phyloP scores from a whole-genome alignment of 257 asterid genomes.

The Orobanche coerulescens region DNA sequence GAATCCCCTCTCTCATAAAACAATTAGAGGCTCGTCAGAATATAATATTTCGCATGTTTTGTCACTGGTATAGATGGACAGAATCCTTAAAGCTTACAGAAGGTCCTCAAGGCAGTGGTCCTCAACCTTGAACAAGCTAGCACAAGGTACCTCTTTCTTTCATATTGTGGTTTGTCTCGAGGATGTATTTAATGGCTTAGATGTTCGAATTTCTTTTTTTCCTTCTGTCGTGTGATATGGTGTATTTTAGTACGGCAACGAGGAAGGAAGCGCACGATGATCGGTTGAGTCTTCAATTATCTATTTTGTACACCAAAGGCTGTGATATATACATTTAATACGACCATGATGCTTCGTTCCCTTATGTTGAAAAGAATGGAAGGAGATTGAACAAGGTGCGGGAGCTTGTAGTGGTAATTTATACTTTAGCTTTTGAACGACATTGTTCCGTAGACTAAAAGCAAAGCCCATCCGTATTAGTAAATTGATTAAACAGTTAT shows the following conservation, averaged over 20 bases:
- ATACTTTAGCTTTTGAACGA: no score
- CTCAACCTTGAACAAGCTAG: slow-evolving; percentile 82
- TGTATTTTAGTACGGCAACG: slow-evolving; percentile 58
- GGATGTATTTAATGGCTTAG: neutral
- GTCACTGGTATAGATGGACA: slow-evolving; percentile 53
- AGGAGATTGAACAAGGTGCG: slow-evolving; percentile 52
- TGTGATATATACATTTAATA: no score
- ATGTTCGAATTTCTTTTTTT: neutral
- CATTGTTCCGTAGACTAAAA: slow-evolving; percentile 62
- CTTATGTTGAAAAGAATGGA: no score
- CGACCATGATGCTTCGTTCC: no score
- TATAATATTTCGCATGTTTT: neutral
- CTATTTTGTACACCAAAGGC: slow-evolving; percentile 11
- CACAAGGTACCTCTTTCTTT: slow-evolving; percentile 56
- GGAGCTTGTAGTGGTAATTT: no score
- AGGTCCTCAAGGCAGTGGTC: slow-evolving; percentile 95
- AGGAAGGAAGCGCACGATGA: slow-evolving; percentile 91
- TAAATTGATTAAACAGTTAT: slow-evolving; percentile 1
- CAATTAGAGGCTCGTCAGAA: neutral
- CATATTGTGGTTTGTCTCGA: neutral
- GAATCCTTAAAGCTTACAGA: slow-evolving; percentile 74
- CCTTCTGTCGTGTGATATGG: slow-evolving; percentile 6
- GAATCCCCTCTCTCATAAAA: neutral
- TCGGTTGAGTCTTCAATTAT: slow-evolving; percentile 43
- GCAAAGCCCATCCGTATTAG: neutral